phyloP scores from a whole-genome alignment of 148 eudicot species.

The Fallopia convolvulus region DNA sequence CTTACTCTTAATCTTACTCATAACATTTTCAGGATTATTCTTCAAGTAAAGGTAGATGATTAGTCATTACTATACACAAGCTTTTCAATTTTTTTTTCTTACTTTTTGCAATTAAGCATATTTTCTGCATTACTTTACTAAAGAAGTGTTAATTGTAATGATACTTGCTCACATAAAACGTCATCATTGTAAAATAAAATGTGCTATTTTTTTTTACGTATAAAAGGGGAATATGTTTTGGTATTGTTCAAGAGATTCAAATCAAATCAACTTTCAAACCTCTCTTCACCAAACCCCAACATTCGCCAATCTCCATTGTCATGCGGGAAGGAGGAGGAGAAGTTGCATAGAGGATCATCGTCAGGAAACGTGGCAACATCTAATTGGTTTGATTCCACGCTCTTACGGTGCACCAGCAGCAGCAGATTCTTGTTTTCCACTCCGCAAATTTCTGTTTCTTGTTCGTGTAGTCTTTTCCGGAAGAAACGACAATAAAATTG shows the following conservation, averaged over 20 bases:
- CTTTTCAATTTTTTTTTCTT: too few relatives aligned
- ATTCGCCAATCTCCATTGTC: neutral
- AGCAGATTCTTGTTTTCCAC: neutral
- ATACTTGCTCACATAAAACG: too few relatives aligned
- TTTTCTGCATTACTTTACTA: too few relatives aligned
- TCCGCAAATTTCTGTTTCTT: neutral
- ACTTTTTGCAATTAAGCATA: too few relatives aligned
- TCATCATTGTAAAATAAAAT: neutral
- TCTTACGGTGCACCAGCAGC: slow-evolving; percentile 4
- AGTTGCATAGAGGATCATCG: neutral
- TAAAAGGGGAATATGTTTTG: neutral
- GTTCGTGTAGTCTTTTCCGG: neutral
- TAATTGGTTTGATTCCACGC: neutral
- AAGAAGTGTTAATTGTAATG: too few relatives aligned
- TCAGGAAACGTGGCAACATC: neutral
- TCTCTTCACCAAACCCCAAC: neutral
- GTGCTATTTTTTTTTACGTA: neutral
- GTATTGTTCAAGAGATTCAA: neutral
- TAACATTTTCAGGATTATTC: neutral
- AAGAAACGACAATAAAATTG: neutral
- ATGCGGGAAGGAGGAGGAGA: neutral
- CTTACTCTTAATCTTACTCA: too few relatives aligned
- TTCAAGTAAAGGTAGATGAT: neutral
- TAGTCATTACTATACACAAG: neutral
- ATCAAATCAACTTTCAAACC: neutral